Evolutionary conservation across 208 protist genomes (phyloP), one percentile per base, ranked within the genome.

Genomic region (Phytomonas sp.): DNA sequence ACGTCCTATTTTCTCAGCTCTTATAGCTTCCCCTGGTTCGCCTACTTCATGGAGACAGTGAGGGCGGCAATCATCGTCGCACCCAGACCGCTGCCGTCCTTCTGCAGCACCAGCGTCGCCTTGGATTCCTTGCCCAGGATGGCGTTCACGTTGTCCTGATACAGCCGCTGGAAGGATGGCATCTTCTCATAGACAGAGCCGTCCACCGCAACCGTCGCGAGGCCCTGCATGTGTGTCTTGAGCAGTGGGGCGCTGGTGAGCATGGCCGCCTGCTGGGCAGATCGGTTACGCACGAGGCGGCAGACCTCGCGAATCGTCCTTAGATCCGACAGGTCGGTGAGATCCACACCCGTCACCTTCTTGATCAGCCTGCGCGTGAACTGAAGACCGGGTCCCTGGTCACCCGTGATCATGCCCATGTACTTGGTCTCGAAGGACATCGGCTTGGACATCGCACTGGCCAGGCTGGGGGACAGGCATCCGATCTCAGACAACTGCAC

Each of bases 131-230:
- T 66, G 68, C 80, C 82, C 62, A 96, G 78, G 61, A 97, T 83
- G 66, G 59, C 31, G 60, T 79, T 73, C 59, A 97, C 82, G 74
- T 74, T 81, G 59, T 81, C 78, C 73, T 92, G 81, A 76, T 95
- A 87, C 40, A 89, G 62, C 60, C 81, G 84, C 73, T 88, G 85
- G 79, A 95, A 97, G 69, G 74, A 76, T 33, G 93, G 93, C 26
- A 80, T 83, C 79, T 94, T 92, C 85, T 95, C 89, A 71, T 89
- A 96, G 59, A 97, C 91, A 43, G 79, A 91, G 64, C 93, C 93
- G 78, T 97, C 91, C 59, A 93, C 80, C 20, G 83, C 85, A 53
- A 93, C 67, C 20, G 83, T 89, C 59, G 78, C 87, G 62, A 84
- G 79, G 51, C 81, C 86, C 74, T 89, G 76, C 60, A 62, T 75